Base-by-base conservation (phyloP, 108 stramenopile species). In the Fragilariopsis cylindrus region DNA sequence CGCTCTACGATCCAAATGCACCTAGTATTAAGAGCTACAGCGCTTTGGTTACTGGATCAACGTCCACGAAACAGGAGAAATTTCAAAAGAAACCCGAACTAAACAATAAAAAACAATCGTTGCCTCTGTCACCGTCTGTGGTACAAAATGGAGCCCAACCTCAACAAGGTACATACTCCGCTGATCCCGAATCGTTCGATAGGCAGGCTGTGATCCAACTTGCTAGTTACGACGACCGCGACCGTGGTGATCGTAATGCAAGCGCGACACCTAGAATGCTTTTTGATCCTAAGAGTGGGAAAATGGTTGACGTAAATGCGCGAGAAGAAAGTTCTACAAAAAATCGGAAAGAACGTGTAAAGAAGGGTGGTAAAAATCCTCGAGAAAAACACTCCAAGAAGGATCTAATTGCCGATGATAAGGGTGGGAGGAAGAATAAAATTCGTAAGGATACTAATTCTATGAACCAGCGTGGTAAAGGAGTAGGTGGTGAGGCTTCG, bases 261-360 rank as follows among this genome's bases (percentile, higher is more conserved):
- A 77, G 57, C 7, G 79, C 79, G 56, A 81, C 76, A 47, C 93
- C 88, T 4, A 79, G 94, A 44, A 92, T 95, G 91, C 69, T 95
- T 9, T 95, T 88, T 72, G 94, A 95, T 80, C 94, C 92, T 13
- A 92, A 84, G 63, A 95, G 91, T 74, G 94, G 94, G 44, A 88
- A 89, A 0, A 90, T 95, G 89, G 85, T 95, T 15, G 90, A 87
- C 49, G 94, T 87, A 3, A 68, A 75, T 12, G 60, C 79, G 19
- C 63, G 74, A 57, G 81, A 85, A 41, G 74, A 80, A 13, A 48
- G 67, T 48, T 60, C 48, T 52, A 49, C 68, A 21, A 65, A 15
- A 50, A 69, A 42, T 5, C 46, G 71, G 40, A 54, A 45, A 60
- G 48, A 56, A 18, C 74, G 77, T 43, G 70, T 73, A 65, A 60